Evolutionary conservation across 805 yeast genomes (phyloP), one percentile per base, ranked within the genome.

Genomic region (Saturnispora halmiae): DNA sequence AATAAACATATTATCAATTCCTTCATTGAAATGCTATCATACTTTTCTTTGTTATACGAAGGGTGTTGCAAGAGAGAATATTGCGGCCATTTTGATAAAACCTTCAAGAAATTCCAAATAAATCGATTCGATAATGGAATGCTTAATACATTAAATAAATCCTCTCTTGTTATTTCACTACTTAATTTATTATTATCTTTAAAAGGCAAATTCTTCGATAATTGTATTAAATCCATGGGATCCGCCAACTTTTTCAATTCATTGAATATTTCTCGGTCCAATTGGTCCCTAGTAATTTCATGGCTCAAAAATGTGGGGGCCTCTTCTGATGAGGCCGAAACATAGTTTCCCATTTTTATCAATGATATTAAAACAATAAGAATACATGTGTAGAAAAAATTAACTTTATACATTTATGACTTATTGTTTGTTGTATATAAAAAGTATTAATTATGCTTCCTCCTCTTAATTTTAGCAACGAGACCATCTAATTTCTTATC

Each of bases 381-480:
- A n/a, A n/a, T n/a, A n/a, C n/a, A n/a, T n/a, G n/a, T n/a, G n/a
- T n/a, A n/a, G n/a, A n/a, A n/a, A n/a, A n/a, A n/a, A n/a, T n/a
- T n/a, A n/a, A n/a, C n/a, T n/a, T n/a, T n/a, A n/a, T n/a, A n/a
- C n/a, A n/a, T n/a, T n/a, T n/a, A n/a, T n/a, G n/a, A n/a, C n/a
- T n/a, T n/a, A n/a, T n/a, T n/a, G n/a, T n/a, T n/a, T 22, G 10
- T 22, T 7, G 10, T 22, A 22, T 22, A 22, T 7, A 7, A 22
- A 10, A 27, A 27, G n/a, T 6, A 6, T 27, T 24, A 34, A 9
- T 29, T 31, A 28, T 31, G 11, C 27, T 31, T 37, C 31, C 24
- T 70, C 35, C 62, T 62, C 51, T 74, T 76, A 41, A 76, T 60
- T 53, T 74, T 76, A 29, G 67, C 58, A 2, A 73, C 81, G 49